Evolutionary conservation across 768 basidiomycete genomes (phyloP), one percentile per base, ranked within the genome.

Genomic region (Cyathus striatus): DNA sequence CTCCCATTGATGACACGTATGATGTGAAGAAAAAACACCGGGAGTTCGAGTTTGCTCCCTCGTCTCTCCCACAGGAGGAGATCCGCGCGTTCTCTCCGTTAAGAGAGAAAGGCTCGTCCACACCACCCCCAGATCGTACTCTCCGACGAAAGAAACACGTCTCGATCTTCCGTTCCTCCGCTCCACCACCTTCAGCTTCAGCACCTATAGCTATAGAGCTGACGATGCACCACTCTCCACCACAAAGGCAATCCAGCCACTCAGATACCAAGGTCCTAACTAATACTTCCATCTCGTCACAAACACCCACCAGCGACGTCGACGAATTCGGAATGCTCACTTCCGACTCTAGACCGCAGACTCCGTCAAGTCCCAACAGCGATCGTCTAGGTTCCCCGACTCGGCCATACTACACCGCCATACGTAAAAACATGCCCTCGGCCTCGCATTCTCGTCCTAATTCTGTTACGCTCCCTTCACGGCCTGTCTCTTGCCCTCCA

Each of bases 341-440:
- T n/a, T 7, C n/a, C 9, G 27, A 30, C 20, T 36, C 35, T 7
- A 9, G 35, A 9, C 17, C 35, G 7, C 16, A 43, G 54, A 22
- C 61, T 58, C 3, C 56, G 60, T 23, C 54, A 55, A 30, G 45
- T 50, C 17, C 23, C 30, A 52, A 62, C 32, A 49, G 44, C 24
- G 59, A 63, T 39, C 72, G 69, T 6, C 59, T 79, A 22, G 77
- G 77, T 1, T 74, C 74, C 47, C 76, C 77, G 9, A 69, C 58
- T 40, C 64, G 78, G 16, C 78, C 77, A 10, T 76, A 76, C 50
- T 79, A 79, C 54, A 66, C 69, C 18, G 77, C 69, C 38, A 79
- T 79, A 39, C 74, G 77, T n/a, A 24, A 48, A 47, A 20, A 57
- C 61, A 62, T 63, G 63, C 62, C 49, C n/a, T 53, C n/a, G n/a